Evolutionary conservation across 2,329 filamentous ascomycete species (phyloP), one percentile per base, ranked within the genome.

Genomic region (Penicillium sp.): DNA sequence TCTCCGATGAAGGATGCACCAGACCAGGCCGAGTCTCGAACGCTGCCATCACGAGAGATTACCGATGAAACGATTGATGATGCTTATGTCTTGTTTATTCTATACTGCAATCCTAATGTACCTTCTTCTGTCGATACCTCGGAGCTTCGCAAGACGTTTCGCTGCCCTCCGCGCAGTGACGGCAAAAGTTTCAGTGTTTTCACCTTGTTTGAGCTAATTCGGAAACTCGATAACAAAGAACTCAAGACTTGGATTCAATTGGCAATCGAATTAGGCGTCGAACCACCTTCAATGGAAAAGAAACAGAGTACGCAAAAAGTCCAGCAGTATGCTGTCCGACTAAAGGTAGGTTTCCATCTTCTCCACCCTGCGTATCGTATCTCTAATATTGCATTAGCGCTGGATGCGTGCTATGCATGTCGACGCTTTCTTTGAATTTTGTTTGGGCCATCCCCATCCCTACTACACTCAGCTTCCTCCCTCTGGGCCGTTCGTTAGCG

Each of bases 371-470:
- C 28, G 33, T 35, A 19, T 52, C 22, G 11, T n/a, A n/a, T 45
- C 53, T 48, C 60, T 65, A 61, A 68, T 53, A 2, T 52, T 7
- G 26, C 51, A 22, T 42, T 70, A 91, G 91, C 89, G 94, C 72
- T 97, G 93, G 93, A 95, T 97, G 91, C 92, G 92, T 74, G 93
- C 93, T 5, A 94, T 96, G 90, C 93, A 97, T 74, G 87, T 97
- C 55, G 92, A 96, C 81, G 91, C 92, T 11, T 97, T 97, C 75
- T 97, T 97, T 71, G 92, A 96, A 74, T 97, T 92, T 74, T 85
- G 96, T 22, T 83, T 94, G 64, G 87, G 87, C 52, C 92, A 92
- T 65, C 81, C 85, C 28, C 92, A 96, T 75, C 79, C 86, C 0
- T 97, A 97, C 76, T 96, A 89, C 81, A 88, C 85, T 16, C 85